These are phyloP conservation scores for Cystoderma amianthinum DNA, from an alignment of 768 basidiomycete species.

Conservation along the genomic window DNA sequence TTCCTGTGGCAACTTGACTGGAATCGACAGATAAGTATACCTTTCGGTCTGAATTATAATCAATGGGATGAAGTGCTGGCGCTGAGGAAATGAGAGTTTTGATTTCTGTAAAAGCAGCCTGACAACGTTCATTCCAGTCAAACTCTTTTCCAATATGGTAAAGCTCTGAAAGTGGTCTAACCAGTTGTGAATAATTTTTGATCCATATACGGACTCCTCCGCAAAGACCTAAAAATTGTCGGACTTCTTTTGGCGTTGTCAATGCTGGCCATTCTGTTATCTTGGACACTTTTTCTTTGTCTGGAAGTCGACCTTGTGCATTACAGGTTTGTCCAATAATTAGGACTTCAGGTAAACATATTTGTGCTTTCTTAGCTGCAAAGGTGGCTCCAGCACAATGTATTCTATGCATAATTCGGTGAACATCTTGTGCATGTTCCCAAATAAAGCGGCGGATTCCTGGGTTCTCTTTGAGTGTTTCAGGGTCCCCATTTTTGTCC, in stretches of 20 bases:
- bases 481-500: constrained; percentile 13
- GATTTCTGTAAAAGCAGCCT: constrained; percentile 13
- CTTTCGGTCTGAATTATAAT: constrained; percentile 16
- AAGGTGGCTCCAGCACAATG: constrained; percentile 28
- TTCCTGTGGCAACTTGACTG: constrained; percentile 18
- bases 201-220: constrained; percentile 17
- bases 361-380: constrained; percentile 22
- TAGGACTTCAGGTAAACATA: constrained; percentile 16
- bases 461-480: constrained; percentile 27
- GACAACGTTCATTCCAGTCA: constrained; percentile 13
- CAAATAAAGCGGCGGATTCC: constrained; percentile 29
- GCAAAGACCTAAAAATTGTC: constrained; percentile 15
- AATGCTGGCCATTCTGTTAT: no score
- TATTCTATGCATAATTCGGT: constrained; percentile 27
- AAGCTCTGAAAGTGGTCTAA: constrained; percentile 11
- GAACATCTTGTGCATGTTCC: constrained; percentile 26
- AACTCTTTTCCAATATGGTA: constrained; percentile 12
- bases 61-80: constrained; percentile 19
- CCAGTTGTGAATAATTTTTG: constrained; percentile 7
- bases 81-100: constrained; percentile 7
- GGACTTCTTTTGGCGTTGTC: constrained; percentile 10
- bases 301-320: constrained; percentile 18
- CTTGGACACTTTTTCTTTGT: constrained; percentile 17
- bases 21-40: constrained; percentile 26
- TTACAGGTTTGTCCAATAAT: constrained; percentile 32